phyloP scores from a whole-genome alignment of 495 filamentous ascomycete genomes.

The Aspergillus leporis region DNA sequence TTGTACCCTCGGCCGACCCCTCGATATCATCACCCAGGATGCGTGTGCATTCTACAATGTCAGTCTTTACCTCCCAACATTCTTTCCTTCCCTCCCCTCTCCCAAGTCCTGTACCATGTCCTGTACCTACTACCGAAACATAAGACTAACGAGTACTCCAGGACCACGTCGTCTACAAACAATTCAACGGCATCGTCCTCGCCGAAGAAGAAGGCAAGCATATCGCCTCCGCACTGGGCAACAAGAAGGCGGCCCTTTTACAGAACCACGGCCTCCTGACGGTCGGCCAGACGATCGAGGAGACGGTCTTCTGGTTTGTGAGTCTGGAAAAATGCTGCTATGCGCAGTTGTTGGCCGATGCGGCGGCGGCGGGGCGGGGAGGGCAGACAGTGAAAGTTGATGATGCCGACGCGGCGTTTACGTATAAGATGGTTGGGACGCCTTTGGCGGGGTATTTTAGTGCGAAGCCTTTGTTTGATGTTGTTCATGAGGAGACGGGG shows the following conservation, averaged over 20 bases:
- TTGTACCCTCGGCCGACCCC: conserved; percentile 60
- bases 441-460: conserved; percentile 67
- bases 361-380: conserved; percentile 66
- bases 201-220: conserved; percentile 67
- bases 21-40: conserved; percentile 77
- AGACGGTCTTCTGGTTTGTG: conserved; percentile 72
- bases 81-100: not conserved
- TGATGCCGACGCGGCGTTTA: conserved; percentile 66
- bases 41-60: conserved; percentile 66
- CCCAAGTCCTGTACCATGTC: not conserved
- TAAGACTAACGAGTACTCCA: too few species aligned
- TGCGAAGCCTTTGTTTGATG: conserved; percentile 72
- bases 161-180: conserved; percentile 67
- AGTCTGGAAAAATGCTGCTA: conserved; percentile 75
- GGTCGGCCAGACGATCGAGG: conserved; percentile 57
- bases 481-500: conserved; percentile 64
- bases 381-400: conserved; percentile 64
- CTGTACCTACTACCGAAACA: too few species aligned
- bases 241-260: conserved; percentile 69
- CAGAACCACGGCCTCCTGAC: conserved; percentile 70
- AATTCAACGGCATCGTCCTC: conserved; percentile 72
- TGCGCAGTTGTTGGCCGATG: conserved; percentile 74
- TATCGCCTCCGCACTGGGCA: conserved; percentile 64
- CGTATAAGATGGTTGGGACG: conserved; percentile 65
- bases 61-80: too few species aligned